Evolutionary conservation across 148 eudicot genomes (phyloP).

Genomic region (Camellia lanceoleosa): DNA sequence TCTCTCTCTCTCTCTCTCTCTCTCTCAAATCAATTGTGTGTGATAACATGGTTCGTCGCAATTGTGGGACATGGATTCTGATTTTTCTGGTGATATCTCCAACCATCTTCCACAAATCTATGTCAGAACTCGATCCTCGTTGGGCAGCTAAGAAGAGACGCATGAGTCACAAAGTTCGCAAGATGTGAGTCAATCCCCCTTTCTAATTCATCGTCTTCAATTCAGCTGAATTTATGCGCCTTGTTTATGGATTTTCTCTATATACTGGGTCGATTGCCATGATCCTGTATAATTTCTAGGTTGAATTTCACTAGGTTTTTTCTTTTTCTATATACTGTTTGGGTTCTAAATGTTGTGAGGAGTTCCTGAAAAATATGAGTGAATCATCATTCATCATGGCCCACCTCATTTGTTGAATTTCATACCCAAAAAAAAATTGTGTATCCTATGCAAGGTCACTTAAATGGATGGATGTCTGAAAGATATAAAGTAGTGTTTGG

Average conservation of each 20-base stretch:
- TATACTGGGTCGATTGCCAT: not conserved
- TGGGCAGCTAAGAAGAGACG: conserved; percentile 56
- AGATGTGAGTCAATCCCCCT: conserved; percentile 46
- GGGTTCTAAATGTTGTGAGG: not conserved
- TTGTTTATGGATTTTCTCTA: not conserved
- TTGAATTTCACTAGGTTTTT: not conserved
- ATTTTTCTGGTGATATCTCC: conserved; percentile 42
- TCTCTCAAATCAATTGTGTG: no score
- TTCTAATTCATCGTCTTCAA: not conserved
- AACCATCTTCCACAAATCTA: conserved; percentile 35
- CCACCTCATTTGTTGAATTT: not conserved
- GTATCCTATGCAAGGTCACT: not conserved
- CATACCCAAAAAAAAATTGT: not conserved
- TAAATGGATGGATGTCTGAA: not conserved
- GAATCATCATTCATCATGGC: not conserved
- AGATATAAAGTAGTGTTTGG: not conserved
- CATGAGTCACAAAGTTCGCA: conserved; percentile 74
- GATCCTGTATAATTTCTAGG: not conserved
- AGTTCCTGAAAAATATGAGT: not conserved
- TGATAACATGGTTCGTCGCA: conserved; percentile 31
- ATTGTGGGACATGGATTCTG: conserved; percentile 52
- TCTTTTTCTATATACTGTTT: not conserved
- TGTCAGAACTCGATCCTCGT: conserved; percentile 37
- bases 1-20: no score
- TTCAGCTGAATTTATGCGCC: not conserved